Evolutionary conservation across 2,329 filamentous ascomycete species (phyloP).

Genomic region (Paraphaeosphaeria sporulosa): DNA sequence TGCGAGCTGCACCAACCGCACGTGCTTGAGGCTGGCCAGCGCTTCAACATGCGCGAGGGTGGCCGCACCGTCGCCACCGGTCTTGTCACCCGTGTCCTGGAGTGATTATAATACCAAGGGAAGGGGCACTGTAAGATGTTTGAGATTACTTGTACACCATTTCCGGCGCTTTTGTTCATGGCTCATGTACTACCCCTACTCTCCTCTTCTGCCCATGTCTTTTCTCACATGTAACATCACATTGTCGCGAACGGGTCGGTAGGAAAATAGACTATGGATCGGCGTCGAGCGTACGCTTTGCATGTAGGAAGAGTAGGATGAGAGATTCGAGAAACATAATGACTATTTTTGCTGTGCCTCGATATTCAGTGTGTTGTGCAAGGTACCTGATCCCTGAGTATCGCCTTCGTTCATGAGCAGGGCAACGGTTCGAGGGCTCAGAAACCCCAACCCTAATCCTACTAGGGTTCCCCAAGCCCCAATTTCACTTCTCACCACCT

Average conservation of each 20-base stretch:
- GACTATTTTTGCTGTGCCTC: not conserved
- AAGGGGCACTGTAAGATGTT: constrained; percentile 13
- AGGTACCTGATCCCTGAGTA: too few relatives aligned
- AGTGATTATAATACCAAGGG: constrained; percentile 28
- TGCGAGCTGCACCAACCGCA: constrained; percentile 84
- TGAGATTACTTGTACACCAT: constrained; percentile 18
- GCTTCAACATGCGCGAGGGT: constrained; percentile 98
- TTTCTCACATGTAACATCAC: constrained; percentile 13
- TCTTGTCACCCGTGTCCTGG: constrained; percentile 48
- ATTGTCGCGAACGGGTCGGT: constrained; percentile 3
- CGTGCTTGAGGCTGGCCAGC: constrained; percentile 88
- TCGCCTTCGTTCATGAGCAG: too few relatives aligned
- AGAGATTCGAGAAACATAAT: constrained; percentile 3
- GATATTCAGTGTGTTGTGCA: not conserved
- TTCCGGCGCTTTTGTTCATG: constrained; percentile 16
- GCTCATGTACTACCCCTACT: constrained; percentile 16
- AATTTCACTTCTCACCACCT: too few relatives aligned
- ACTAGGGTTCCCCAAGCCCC: too few relatives aligned
- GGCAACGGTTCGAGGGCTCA: too few relatives aligned
- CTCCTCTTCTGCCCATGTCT: constrained; percentile 16
- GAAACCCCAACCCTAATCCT: too few relatives aligned
- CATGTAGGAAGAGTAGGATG: not conserved
- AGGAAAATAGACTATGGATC: constrained; percentile 17
- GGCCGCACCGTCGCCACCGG: constrained; percentile 65
- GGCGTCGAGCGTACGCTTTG: constrained; percentile 11